Evolutionary conservation across 306 rosid genomes (phyloP).

Genomic region (Prunus fruticosa): DNA sequence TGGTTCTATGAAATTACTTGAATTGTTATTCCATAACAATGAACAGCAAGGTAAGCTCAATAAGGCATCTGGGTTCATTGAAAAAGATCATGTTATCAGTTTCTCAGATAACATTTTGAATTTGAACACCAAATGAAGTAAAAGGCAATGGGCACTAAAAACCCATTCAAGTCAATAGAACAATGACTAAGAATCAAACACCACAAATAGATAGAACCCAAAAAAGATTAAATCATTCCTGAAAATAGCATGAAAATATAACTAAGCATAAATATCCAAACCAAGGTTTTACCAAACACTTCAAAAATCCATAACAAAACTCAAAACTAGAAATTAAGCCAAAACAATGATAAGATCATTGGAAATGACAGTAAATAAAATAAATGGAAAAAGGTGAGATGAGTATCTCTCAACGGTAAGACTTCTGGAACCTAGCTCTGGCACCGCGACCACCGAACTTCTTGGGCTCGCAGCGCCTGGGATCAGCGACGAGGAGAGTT

Average conservation of each 20-base stretch:
- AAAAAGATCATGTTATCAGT: too few species aligned
- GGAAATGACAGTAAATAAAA: background rate
- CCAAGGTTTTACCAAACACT: background rate
- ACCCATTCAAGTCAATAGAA: too few species aligned
- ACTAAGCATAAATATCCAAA: background rate
- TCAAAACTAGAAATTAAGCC: background rate
- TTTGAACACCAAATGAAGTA: too few species aligned
- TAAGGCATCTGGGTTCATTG: too few species aligned
- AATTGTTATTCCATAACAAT: background rate
- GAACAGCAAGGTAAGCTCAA: background rate
- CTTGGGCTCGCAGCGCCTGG: conserved; percentile 60
- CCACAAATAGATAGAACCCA: background rate
- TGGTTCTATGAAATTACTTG: background rate
- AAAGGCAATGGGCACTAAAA: too few species aligned
- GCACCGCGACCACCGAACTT: conserved; percentile 63
- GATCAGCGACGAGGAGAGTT: conserved; percentile 50
- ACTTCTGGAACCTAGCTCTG: conserved; percentile 56
- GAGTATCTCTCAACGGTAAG: conserved; percentile 38
- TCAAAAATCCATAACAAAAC: background rate
- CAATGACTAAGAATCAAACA: background rate
- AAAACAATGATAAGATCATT: background rate
- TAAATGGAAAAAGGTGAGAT: background rate
- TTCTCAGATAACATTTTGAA: too few species aligned
- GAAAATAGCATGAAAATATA: background rate
- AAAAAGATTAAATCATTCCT: background rate